Base-by-base conservation (phyloP, 2,329 filamentous ascomycete genomes). In the Xylaria sp. region DNA sequence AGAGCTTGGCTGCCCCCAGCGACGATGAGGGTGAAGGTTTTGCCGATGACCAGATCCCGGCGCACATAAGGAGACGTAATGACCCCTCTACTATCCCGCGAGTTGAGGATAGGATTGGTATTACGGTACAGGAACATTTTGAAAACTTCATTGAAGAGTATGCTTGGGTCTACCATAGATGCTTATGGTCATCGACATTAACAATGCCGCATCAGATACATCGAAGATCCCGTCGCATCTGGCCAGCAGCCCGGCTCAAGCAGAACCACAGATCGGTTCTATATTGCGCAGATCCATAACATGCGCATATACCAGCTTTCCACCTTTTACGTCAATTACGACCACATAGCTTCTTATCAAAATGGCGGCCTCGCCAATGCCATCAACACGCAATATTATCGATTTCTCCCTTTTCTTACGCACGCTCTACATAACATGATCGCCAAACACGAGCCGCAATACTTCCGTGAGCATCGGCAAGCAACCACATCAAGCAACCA, bases 381-480 rank as follows among this genome's bases (percentile, higher is more conserved):
- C 53, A 90, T 98, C 65, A 90, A 93, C 68, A 89, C 88, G 71
- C 91, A 96, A 73, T 98, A 97, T 82, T 98, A 97, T 78, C 92
- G 95, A 69, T 97, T 97, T 75, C 84, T 96, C 23, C 95, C 95
- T 2, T 99, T 95, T 76, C 86, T 99, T 72, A 92, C 91, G 21
- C 88, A 91, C 67, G 94, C 90, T 25, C 82, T 99, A 45, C 93
- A 99, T 79, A 96, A 93, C 73, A 87, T 96, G 78, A 96, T 99
- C 71, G 90, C 92, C 69, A 96, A 96, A 79, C 90, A 97, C 79
- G 94, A 97, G 77, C 92, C 95, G 4, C 86, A 91, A 74, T 99
- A 98, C 80, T 98, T 96, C 80, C 87, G 92, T 70, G 91, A 96
- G 73, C 94, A 98, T 80, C 88, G 92, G 55, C 93, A 97, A 76